Evolutionary conservation across 768 basidiomycete genomes (phyloP), one percentile per base, ranked within the genome.

Genomic region (Galerina marginata): DNA sequence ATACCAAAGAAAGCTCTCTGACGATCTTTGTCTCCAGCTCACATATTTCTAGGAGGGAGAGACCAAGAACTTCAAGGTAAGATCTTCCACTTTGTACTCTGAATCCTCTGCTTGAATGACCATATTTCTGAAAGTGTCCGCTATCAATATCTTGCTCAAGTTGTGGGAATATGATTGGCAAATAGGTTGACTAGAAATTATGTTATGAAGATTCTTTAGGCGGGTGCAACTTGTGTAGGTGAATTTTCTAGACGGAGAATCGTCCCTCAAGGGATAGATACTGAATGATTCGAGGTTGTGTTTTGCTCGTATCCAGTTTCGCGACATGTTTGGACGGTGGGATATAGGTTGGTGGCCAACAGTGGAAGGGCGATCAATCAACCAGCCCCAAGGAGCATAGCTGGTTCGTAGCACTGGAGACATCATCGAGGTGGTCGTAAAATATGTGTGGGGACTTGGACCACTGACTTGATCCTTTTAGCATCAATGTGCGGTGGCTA

Each of bases 351-450:
- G 85, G 16, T 69, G 68, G 1, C 63, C 51, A 39, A 70, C 68
- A 48, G 85, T 62, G 6, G 63, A 60, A 1, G 77, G 69, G 0
- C 92, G 67, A 67, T 92, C 78, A 55, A 92, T 79, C 20, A 94
- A 75, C 82, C 84, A 89, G 36, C 82, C 79, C 89, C 93, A 93
- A 7, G 89, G 79, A 12, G 93, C 70, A 54, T 80, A 73, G 91
- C 89, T 62, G 84, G 87, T 29, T 86, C 76, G 64, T 75, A 81
- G 65, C 86, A 89, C 43, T 83, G 82, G 37, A 77, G 69, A 65
- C 92, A 93, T 71, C 91, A 87, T 37, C 20, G 29, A 33, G 78
- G 70, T 2, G 85, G 82, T 3, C 68, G 63, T 6, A 77, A 61
- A 48, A 82, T 48, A 54, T 74, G 64, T 6, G 63, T 26, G 2